phyloP scores from a whole-genome alignment of 2,329 filamentous ascomycete genomes.

The Alternaria triticimaculans region DNA sequence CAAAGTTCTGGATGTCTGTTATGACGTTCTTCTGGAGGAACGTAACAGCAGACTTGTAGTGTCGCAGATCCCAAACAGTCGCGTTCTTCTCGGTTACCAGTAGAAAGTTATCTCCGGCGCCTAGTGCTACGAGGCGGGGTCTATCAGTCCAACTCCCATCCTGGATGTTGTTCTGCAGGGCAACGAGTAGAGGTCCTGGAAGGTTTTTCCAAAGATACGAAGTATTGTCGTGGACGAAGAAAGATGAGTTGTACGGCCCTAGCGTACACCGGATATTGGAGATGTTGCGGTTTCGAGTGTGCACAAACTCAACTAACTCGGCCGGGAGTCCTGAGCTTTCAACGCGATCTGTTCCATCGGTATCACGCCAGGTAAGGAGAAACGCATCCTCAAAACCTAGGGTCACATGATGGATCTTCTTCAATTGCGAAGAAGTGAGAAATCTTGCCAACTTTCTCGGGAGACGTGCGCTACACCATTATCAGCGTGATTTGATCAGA shows the following conservation, averaged over 20 bases:
- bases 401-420: slow-evolving; percentile 38
- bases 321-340: slow-evolving; percentile 33
- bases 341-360: slow-evolving; percentile 30
- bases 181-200: slow-evolving; percentile 28
- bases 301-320: slow-evolving; percentile 36
- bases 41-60: slow-evolving; percentile 28
- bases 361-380: slow-evolving; percentile 43
- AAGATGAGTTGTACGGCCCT: slow-evolving; percentile 44
- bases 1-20: slow-evolving; percentile 26
- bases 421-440: slow-evolving; percentile 32
- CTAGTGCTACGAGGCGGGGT: slow-evolving; percentile 42
- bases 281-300: slow-evolving; percentile 34
- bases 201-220: slow-evolving; percentile 45
- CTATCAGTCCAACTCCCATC: slow-evolving; percentile 39
- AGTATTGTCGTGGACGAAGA: slow-evolving; percentile 37
- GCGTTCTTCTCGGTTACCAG: slow-evolving; percentile 39
- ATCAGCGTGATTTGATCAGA: not conserved
- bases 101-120: slow-evolving; percentile 37
- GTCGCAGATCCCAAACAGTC: slow-evolving; percentile 36
- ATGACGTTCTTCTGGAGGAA: slow-evolving; percentile 32
- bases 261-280: slow-evolving; percentile 36
- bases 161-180: slow-evolving; percentile 36
- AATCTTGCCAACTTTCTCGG: slow-evolving; percentile 35
- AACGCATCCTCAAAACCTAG: slow-evolving; percentile 45
- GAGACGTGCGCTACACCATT: slow-evolving; percentile 28